Evolutionary conservation across 2,329 filamentous ascomycete species (phyloP).

Genomic region (Rutstroemia sp.): DNA sequence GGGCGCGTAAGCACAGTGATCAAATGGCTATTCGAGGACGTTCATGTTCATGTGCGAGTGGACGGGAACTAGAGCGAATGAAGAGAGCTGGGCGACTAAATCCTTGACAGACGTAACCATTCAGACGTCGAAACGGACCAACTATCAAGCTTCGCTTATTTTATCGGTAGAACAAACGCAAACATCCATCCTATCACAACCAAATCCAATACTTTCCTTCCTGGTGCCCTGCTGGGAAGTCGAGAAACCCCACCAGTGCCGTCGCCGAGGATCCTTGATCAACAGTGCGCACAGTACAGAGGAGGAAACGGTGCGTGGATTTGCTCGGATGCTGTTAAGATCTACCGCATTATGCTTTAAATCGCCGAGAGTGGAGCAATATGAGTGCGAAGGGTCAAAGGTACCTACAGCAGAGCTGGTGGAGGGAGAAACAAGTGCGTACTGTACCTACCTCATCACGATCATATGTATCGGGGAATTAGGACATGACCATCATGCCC

Average conservation of each 20-base stretch:
- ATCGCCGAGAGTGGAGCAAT: conserved; percentile 1
- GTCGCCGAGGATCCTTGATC: no score
- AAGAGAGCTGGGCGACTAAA: conserved; percentile 14
- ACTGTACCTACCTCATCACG: not conserved
- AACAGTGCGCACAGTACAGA: no score
- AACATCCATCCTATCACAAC: conserved; percentile 4
- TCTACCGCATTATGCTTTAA: not conserved
- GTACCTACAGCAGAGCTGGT: not conserved
- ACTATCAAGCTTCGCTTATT: not conserved
- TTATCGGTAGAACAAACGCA: conserved; percentile 1
- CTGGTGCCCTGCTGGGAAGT: no score
- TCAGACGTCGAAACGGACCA: not conserved
- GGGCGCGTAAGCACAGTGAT: conserved; percentile 17
- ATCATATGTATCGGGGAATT: not conserved
- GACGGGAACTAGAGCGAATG: conserved; percentile 12
- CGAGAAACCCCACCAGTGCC: no score
- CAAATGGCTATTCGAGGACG: no score
- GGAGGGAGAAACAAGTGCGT: not conserved
- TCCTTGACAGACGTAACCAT: conserved; percentile 8
- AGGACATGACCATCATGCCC: not conserved
- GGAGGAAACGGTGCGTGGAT: not conserved
- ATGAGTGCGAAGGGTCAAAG: not conserved
- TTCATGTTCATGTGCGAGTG: not conserved
- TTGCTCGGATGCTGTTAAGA: not conserved
- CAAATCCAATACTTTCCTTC: not conserved